phyloP scores from a whole-genome alignment of 805 yeast species.

The Maudiozyma barnettii region DNA sequence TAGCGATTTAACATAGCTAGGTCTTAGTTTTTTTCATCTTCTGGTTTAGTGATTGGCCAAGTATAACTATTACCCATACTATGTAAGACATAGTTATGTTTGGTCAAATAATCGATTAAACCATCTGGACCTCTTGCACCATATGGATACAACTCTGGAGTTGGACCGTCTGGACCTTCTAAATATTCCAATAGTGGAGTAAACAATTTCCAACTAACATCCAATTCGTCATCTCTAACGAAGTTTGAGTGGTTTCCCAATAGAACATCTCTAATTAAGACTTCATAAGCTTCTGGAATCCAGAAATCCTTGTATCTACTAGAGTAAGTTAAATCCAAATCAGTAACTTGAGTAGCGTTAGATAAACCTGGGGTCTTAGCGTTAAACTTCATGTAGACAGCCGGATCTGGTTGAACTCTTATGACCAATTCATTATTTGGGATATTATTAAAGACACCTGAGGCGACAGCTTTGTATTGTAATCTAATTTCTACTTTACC shows the following conservation, averaged over 20 bases:
- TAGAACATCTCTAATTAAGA: conserved; percentile 82
- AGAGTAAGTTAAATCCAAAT: conserved; percentile 79
- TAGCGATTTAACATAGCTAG: not conserved
- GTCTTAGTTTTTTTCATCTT: conserved; percentile 3
- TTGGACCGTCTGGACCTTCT: conserved; percentile 62
- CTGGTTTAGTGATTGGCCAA: conserved; percentile 77
- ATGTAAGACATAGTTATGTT: conserved; percentile 61
- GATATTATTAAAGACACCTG: conserved; percentile 71
- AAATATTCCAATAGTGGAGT: conserved; percentile 80
- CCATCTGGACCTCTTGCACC: conserved; percentile 84
- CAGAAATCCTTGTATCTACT: conserved; percentile 76
- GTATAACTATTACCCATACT: conserved; percentile 58
- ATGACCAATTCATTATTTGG: conserved; percentile 90
- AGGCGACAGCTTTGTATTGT: conserved; percentile 80
- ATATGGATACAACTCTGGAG: conserved; percentile 64
- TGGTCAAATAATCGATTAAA: conserved; percentile 49
- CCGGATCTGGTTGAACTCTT: conserved; percentile 91
- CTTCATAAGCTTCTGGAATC: conserved; percentile 97
- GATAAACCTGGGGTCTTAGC: conserved; percentile 89
- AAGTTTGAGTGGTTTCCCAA: conserved; percentile 94
- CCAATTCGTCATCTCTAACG: conserved; percentile 96
- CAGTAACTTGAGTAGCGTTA: conserved; percentile 73
- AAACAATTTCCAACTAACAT: conserved; percentile 84
- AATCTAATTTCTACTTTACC: conserved; percentile 91
- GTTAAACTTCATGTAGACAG: conserved; percentile 87